phyloP scores from a whole-genome alignment of 371 early-diverging fungal genomes.

The Zopfochytrium polystomum region DNA sequence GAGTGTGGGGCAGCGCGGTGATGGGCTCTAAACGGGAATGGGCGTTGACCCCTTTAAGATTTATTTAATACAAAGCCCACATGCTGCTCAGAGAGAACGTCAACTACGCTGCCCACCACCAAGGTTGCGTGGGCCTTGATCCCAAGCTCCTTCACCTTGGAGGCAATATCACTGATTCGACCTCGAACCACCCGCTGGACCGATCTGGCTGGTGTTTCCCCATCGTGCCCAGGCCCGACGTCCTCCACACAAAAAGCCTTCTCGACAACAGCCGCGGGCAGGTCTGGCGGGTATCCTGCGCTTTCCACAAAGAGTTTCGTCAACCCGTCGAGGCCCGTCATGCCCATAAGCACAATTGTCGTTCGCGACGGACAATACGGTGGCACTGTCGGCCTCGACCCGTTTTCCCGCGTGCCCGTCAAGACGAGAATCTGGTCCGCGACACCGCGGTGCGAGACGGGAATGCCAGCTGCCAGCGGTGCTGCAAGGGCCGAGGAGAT shows the following conservation, averaged over 20 bases:
- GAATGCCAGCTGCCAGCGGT: slow-evolving; percentile 68
- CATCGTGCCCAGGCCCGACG: slow-evolving; percentile 52
- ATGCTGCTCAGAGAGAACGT: too few relatives aligned
- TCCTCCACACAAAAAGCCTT: too few relatives aligned
- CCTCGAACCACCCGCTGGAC: slow-evolving; percentile 59
- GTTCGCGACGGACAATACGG: slow-evolving; percentile 61
- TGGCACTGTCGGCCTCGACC: slow-evolving; percentile 68
- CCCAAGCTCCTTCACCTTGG: slow-evolving; percentile 33
- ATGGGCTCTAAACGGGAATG: too few relatives aligned
- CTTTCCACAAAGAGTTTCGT: slow-evolving; percentile 47
- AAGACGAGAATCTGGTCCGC: slow-evolving; percentile 80
- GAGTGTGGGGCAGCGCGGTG: too few relatives aligned
- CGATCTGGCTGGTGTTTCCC: too few relatives aligned
- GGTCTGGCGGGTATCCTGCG: slow-evolving; percentile 54
- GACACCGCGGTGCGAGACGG: slow-evolving; percentile 77
- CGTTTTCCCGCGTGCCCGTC: slow-evolving; percentile 70
- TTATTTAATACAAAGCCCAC: too few relatives aligned
- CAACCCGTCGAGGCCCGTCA: slow-evolving; percentile 64
- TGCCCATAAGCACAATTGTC: slow-evolving; percentile 78
- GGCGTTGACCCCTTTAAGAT: too few relatives aligned
- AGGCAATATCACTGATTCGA: slow-evolving; percentile 50
- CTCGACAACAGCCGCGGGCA: slow-evolving; percentile 64
- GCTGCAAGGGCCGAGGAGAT: slow-evolving; percentile 72
- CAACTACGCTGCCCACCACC: slow-evolving; percentile 56
- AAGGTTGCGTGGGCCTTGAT: slow-evolving; percentile 67